phyloP scores from a whole-genome alignment of 1,139 yeast species.

The Wickerhamomyces sp. region DNA sequence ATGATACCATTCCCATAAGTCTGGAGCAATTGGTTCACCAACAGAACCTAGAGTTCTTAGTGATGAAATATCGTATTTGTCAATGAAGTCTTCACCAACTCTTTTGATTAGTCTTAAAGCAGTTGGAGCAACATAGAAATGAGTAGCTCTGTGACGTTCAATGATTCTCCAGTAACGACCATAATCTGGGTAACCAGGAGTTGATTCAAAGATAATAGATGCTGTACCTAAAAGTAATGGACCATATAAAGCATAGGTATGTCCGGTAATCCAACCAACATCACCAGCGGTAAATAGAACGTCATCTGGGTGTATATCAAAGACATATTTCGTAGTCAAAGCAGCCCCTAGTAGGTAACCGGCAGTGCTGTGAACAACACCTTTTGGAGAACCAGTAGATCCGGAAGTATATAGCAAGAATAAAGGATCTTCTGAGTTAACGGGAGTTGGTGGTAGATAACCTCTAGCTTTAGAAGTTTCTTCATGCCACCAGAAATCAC shows the following conservation, averaged over 20 bases:
- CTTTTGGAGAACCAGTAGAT: constrained; percentile 97
- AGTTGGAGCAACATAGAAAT: constrained; percentile 97
- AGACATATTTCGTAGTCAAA: constrained; percentile 86
- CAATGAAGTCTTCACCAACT: constrained; percentile 83
- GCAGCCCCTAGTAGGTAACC: constrained; percentile 96
- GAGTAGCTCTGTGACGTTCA: constrained; percentile 89
- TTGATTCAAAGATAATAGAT: constrained; percentile 91
- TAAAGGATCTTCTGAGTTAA: constrained; percentile 85
- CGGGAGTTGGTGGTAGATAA: constrained; percentile 84
- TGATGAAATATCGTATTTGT: constrained; percentile 82
- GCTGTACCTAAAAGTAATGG: constrained; percentile 88
- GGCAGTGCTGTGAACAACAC: constrained; percentile 93
- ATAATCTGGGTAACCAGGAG: constrained; percentile 96
- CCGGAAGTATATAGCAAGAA: constrained; percentile 93
- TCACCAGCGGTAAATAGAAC: constrained; percentile 96
- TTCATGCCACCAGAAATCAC: constrained; percentile 95
- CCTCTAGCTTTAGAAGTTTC: constrained; percentile 78
- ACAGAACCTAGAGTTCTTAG: constrained; percentile 95
- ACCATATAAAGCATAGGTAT: constrained; percentile 92
- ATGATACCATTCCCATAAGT: constrained; percentile 98
- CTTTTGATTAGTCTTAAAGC: constrained; percentile 93
- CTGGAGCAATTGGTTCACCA: constrained; percentile 98
- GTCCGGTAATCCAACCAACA: constrained; percentile 99
- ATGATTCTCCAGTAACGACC: constrained; percentile 97
- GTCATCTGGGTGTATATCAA: constrained; percentile 87